Evolutionary conservation across 2,329 filamentous ascomycete species (phyloP), one percentile per base, ranked within the genome.

Genomic region (Pestalotiopsis sp.): DNA sequence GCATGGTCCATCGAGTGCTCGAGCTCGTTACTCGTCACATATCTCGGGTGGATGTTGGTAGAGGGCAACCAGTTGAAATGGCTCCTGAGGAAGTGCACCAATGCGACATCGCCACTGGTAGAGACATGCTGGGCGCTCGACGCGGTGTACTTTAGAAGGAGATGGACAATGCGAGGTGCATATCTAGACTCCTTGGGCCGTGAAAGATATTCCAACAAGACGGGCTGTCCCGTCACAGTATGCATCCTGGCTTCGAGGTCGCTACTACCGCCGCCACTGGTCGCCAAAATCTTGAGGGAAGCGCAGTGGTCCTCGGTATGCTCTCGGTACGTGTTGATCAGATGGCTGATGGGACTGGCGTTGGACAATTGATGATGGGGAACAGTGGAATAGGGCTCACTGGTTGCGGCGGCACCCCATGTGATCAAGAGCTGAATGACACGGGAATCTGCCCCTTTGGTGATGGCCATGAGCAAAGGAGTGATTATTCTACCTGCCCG

Each of bases 401-500:
- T n/a, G n/a, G 31, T 66, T 1, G 64, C 31, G 14, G n/a, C 52
- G n/a, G 52, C 64, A 39, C 56, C 64, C 11, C 14, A 60, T 13
- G 7, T n/a, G 31, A 66, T 20, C 64, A 66, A 38, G 13, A 38
- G 17, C 7, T 66, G 13, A 31, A 66, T 60, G 5, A 66, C 56
- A 17, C 25, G 13, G 64, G n/a, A 17, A 56, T 66, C 36, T 27
- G 64, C 64, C 27, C 25, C 27, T 7, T 66, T 60, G 4, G 4
- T 49, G 39, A 66, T 66, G n/a, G 64, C 64, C 12, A 60, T 31
- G 20, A 49, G 64, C 52, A 66, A 20, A 7, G 64, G 64, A 17
- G 64, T 60, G 12, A 66, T 23, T 14, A 20, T 45, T 23, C 52
- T n/a, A 13, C 9, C 23, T 20, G 49, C 9, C 31, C 11, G 17